Base-by-base conservation (phyloP, 2,329 filamentous ascomycete genomes). In the Trichophyton schoenleinii region DNA sequence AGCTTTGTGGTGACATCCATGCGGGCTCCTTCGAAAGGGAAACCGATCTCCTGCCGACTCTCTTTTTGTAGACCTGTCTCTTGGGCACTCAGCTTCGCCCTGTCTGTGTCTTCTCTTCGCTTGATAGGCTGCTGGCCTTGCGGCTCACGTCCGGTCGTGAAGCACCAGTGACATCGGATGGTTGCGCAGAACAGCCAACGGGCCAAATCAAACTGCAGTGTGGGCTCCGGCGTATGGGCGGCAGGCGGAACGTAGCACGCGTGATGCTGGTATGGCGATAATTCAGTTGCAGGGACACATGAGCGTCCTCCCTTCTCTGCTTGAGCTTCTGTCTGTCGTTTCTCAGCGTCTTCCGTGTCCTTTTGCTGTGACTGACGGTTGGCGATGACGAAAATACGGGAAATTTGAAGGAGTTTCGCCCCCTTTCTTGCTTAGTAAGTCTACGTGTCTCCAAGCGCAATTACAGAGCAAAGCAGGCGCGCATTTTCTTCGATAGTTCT, bases 1-100 rank as follows among this genome's bases (percentile, higher is more conserved):
- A 42, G 8, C 38, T 31, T 59, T 60, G 34, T 31, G 46, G 58
- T 55, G 57, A 59, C 62, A 63, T 63, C 60, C 62, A 63, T 63
- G 60, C 62, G 60, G 46, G 41, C 28, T 28, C 52, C 41, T 34
- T 41, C 22, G 38, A 58, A 31, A 18, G 11, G 57, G 41, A 44
- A 18, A 22, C 41, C 9, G 28, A 55, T 34, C 22, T 55, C n/a
- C 28, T 55, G 3, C 36, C 9, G 46, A 18, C 52, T 52, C 46
- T 44, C 46, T 28, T 15, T 28, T 15, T 52, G 3, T 36, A 20
- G 15, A 15, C 38, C 31, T 55, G 25, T n/a, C 52, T 9, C 22
- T 22, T 38, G 34, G 34, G 20, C 46, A 20, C 28, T 36, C 13
- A 20, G 34, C n/a, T 36, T 28, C 18, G 22, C 18, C 52, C 41